Evolutionary conservation across 805 yeast species (phyloP), one percentile per base, ranked within the genome.

Genomic region (Komagataella mondaviorum): DNA sequence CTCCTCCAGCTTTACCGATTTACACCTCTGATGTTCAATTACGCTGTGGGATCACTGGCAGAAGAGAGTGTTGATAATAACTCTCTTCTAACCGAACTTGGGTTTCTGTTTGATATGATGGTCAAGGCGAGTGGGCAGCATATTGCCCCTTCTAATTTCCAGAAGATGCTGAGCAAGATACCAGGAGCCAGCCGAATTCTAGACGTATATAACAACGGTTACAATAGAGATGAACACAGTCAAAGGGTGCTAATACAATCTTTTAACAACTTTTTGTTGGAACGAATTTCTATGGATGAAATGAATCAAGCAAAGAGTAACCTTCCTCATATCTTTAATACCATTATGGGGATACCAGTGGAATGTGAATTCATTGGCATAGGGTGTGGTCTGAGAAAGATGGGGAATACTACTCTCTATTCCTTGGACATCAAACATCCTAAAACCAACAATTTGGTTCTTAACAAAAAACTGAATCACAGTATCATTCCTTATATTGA

Each of bases 91-190:
- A 81, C 86, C 49, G 97, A 93, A 61, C 68, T 90, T 48, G 99
- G 96, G 0, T 88, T 88, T 55, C 68, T 95, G 12, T 88, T 80
- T 66, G 98, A 95, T 60, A 91, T 93, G 99, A 75, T 91, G 67
- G 75, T 75, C 46, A 86, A 87, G 62, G 88, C 96, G 0, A 67
- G 75, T 12, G 93, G 95, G 0, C 76, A 77, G 44, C 87, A 85
- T 57, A 88, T 91, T 59, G 78, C 87, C 45, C 84, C 96, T 0
- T 72, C 89, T 1, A 93, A 93, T 61, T 88, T 91, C 60, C 83
- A 81, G 56, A 68, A 71, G 43, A 63, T 78, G 3, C 60, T 85
- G 45, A 69, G 72, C 7, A 62, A 73, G 1, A 63, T 71, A 6
- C 72, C 74, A 1, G 78, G 77, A 36, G 86, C 87, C 0, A 60